Conservation (phyloP, 179 eudicot species). For the Pouteria campechiana region DNA sequence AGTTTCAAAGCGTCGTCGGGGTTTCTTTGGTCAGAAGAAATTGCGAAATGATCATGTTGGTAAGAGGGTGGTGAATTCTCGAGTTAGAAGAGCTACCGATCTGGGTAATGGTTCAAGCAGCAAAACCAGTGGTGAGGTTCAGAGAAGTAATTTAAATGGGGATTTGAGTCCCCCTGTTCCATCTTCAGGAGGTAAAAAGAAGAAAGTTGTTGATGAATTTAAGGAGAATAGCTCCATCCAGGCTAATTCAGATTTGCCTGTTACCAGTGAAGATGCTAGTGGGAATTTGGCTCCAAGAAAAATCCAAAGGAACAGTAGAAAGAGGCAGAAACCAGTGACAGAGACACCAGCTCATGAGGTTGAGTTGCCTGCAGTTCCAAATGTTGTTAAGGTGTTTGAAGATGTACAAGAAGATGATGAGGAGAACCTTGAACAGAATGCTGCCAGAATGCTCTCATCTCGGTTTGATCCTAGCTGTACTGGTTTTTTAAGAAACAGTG, state of each 20-base stretch:
- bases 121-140: too few species aligned
- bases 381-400: constrained; percentile 13
- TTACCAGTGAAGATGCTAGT: constrained; percentile 30
- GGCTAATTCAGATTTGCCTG: constrained; percentile 19
- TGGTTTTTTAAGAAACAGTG: constrained; percentile 37
- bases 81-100: constrained; percentile 3
- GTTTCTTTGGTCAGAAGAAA: constrained; percentile 22
- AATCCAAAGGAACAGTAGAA: constrained; percentile 23
- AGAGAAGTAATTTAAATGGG: too few species aligned
- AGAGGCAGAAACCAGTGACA: constrained; percentile 27
- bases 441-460: constrained; percentile 97
- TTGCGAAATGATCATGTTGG: constrained; percentile 7
- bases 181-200: constrained; percentile 30
- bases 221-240: constrained; percentile 18
- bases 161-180: too few species aligned
- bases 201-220: constrained; percentile 12
- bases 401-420: constrained; percentile 56
- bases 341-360: constrained; percentile 17
- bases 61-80: not conserved
- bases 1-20: constrained; percentile 35
- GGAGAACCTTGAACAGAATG: constrained; percentile 88
- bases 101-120: constrained; percentile 10
- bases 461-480: constrained; percentile 90
- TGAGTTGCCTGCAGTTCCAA: constrained; percentile 24
- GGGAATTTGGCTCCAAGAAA: constrained; percentile 29